These are phyloP conservation scores for Rhizopus microsporus DNA, from an alignment of 371 early-diverging fungal species.

Conservation along the genomic window DNA sequence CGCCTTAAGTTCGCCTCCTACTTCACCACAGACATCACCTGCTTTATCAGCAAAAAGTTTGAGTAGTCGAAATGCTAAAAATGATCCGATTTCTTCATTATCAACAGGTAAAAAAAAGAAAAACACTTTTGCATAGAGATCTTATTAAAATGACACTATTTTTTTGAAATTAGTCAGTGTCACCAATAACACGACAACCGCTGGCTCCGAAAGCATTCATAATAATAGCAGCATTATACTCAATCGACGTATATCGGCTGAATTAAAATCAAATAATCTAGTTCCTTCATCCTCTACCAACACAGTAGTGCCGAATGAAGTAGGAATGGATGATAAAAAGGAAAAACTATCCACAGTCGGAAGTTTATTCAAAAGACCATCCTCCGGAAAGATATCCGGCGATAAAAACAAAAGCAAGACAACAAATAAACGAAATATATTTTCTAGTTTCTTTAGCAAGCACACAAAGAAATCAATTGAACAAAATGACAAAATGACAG, in stretches of 20 bases:
- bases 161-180: background rate
- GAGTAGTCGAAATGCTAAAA: background rate
- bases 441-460: no score
- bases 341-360: background rate
- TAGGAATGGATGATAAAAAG: constrained; percentile 8
- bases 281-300: background rate
- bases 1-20: background rate
- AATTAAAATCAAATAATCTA: background rate
- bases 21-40: constrained; percentile 1
- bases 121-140: no score
- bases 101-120: background rate
- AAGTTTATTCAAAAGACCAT: constrained; percentile 13
- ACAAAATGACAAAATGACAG: background rate
- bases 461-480: background rate
- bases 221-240: background rate
- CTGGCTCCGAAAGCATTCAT: background rate
- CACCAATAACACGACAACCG: background rate
- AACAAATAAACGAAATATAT: background rate
- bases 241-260: background rate
- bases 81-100: background rate
- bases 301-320: background rate
- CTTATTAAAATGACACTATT: no score
- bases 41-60: background rate
- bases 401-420: constrained; percentile 7
- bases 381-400: constrained; percentile 4